Base-by-base conservation (phyloP, 2,329 filamentous ascomycete genomes). In the Apiospora marii region DNA sequence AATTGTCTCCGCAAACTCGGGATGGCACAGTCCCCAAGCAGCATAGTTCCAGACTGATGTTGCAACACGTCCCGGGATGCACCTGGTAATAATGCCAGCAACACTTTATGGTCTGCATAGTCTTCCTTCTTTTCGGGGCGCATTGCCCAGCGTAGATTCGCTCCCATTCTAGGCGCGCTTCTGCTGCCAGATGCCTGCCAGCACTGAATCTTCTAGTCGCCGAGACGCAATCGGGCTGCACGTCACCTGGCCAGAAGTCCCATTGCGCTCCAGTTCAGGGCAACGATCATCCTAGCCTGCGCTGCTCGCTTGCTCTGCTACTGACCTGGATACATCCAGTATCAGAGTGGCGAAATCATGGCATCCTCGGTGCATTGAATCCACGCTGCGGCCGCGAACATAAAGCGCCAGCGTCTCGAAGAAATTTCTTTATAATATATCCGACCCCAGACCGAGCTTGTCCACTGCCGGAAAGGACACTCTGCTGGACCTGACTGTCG, bases 281-380 rank as follows among this genome's bases (percentile, higher is more conserved):
- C 67, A 68, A 68, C 67, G 68, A 49, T 70, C 68, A 70, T 70
- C 68, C 53, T 72, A 51, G 37, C 64, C 37, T 72, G n/a, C 37
- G 44, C 49, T 53, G 30, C 69, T 64, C 46, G 58, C 37, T 46
- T 41, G 67, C 68, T 72, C 67, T 61, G 34, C 58, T 49, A 68
- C 68, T 41, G 68, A 67, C 71, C 30, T 69, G 34, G 30, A 41
- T 68, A 46, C 61, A 30, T 68, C 41, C 69, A 67, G 61, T 70
- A 51, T 43, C 69, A 44, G 51, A 72, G 72, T 73, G 72, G 72
- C 72, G 72, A 73, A 73, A 71, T 53, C 49, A 22, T 51, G 48
- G 51, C 44, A 49, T 24, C 53, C 37, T 48, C 41, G 48, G 48
- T 53, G 68, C 41, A 53, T 37, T 46, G 67, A 48, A 68, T 68